Evolutionary conservation across 805 yeast genomes (phyloP), one percentile per base, ranked within the genome.

Genomic region (Candida tallmaniae): DNA sequence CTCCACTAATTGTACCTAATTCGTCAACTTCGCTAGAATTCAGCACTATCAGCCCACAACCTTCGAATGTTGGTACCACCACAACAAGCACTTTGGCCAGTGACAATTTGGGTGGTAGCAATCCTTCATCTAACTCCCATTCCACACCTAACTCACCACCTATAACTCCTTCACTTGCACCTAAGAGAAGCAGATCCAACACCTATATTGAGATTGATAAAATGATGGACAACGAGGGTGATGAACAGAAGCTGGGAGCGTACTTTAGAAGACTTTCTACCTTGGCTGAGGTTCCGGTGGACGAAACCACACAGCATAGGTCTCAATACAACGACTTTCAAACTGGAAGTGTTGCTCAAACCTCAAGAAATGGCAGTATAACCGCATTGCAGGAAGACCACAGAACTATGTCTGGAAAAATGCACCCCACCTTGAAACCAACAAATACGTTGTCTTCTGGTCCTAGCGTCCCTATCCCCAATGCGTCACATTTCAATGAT

Each of bases 211-310:
- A 62, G 34, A 54, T 60, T 9, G 65, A 62, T 35, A 49, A 42
- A 27, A 54, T 62, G 21, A 45, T 63, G 22, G 69, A 65, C 31
- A 59, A 58, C 32, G 56, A 53, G 38, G 70, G 61, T 20, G 56
- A 67, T 2, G 76, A 70, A 29, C 72, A 64, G 27, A 74, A 70
- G 45, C 74, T 76, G 24, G 75, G 74, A 15, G 85, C 83, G 16
- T 79, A 78, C 49, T 78, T 79, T 56, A 67, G 80, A 46, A 65
- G 87, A 40, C 54, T 81, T 25, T 78, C 86, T 0, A 76, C 82
- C 0, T 52, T 82, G 11, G 80, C 78, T 8, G 88, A 81, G 39
- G 43, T 46, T 10, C 71, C 71, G 4, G 28, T 36, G 3, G 68
- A 60, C 32, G 39, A 36, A 28, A 36, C 32, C 13, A 3, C 32